Evolutionary conservation across 139 green algal species (phyloP), one percentile per base, ranked within the genome.

Genomic region (Tetraselmis chui): DNA sequence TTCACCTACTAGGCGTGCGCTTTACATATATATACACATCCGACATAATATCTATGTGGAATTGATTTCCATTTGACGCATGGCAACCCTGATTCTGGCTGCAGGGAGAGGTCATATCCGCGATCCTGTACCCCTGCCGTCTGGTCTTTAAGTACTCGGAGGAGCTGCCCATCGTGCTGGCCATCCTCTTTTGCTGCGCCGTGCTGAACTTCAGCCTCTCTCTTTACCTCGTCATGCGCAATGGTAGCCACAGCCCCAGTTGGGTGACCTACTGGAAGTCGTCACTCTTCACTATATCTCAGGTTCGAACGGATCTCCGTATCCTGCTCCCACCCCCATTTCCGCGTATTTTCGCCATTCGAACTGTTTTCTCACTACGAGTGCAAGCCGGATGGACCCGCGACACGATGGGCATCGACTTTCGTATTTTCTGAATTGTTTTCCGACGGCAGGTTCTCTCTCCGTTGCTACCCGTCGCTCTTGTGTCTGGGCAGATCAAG

Each of bases 121-220:
- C 30, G 29, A 80, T 84, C 67, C 58, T 84, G n/a, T 84, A 79
- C 30, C 81, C 81, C 29, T 28, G 59, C 0, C 67, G 30, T 18
- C 78, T 84, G 81, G 67, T 80, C 23, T 84, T 84, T 31, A 84
- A 84, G 75, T 84, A 84, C 31, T 31, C 78, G 31, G 81, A 80
- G 1, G 81, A 84, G 74, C 67, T 84, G 29, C 74, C 81, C 28
- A 59, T 84, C 59, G 81, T 84, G n/a, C 80, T 84, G 24, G 75
- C 26, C 29, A 28, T 84, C 5, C 58, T 84, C 74, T n/a, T 84
- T 0, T n/a, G 32, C 0, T 84, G 80, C 59, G 67, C 81, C 23
- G 31, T 80, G 22, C 67, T 59, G 1, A 79, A 74, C 31, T 78
- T 78, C 26, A 30, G 78, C 31, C 45, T 32, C 31, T 75, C 81